Base-by-base conservation (phyloP, 345 rosid genomes). In the Brassica cretica region DNA sequence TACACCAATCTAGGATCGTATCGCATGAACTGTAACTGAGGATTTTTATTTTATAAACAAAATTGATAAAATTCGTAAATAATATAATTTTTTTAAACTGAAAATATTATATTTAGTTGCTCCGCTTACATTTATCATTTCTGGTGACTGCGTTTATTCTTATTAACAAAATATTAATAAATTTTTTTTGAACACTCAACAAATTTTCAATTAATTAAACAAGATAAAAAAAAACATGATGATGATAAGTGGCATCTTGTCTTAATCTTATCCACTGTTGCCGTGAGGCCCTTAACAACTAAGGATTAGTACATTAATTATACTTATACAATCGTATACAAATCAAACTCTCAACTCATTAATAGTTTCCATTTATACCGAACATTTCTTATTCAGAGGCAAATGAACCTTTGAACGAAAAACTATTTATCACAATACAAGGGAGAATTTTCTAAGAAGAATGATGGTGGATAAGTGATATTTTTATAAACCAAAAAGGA, bases 251-350 rank as follows among this genome's bases (percentile, higher is more conserved):
- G 29, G 56, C 30, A 56, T 75, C 58, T 58, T 33, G 63, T 64
- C 53, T 74, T 33, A 64, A 51, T 51, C 56, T 51, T 51, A 51
- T 65, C 77, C 55, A 74, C 37, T 65, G 21, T 74, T 51, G 25
- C 16, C 56, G 15, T 25, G 51, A 41, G 19, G 14, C 64, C 37
- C 18, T 61, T 21, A 58, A 58, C 30, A 30, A 32, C n/a, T 51
- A n/a, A 51, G 15, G 8, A 67, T 58, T 12, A 29, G 30, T 67
- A 27, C 12, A 12, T 30, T 76, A 69, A 44, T 59, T 59, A 59
- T 21, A 10, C 64, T 59, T 59, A 59, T 21, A 10, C 64, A 59
- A 59, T 59, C n/a, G 64, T 68, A 15, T 27, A 66, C 72, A 25
- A 55, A 56, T 55, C 72, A 55, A 66, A 64, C 16, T 8, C 66